Evolutionary conservation across 768 basidiomycete genomes (phyloP), one percentile per base, ranked within the genome.

Genomic region (Vararia minispora): DNA sequence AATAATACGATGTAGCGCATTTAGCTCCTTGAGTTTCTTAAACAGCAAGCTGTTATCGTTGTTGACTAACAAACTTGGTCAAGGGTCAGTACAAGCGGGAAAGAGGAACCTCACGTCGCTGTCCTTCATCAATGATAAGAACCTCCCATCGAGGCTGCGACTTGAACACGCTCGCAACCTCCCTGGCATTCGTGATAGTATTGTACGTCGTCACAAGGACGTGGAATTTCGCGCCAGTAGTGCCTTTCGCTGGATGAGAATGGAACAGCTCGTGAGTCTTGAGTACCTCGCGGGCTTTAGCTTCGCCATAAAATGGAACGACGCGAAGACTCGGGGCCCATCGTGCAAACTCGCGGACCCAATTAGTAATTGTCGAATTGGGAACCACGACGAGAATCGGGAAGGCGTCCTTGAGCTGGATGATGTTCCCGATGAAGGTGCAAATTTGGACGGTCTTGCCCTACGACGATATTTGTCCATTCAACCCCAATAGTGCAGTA

Each of bases 171-270:
- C 71, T 44, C 3, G 63, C 57, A 46, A 86, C 86, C 39, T 91
- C 88, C 48, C 69, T 78, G 8, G 62, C 52, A 41, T 68, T 76
- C 6, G 72, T 74, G 35, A 94, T 59, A n/a, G 77, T 71, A 49
- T 97, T 92, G 53, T 94, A 97, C 0, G 95, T 97, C 0, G 90
- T 87, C 35, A 99, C 65, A 8, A 98, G 76, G 31, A 97, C 84
- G 55, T 99, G 91, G 31, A 79, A 90, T 54, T 77, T 85, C 18
- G 74, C 68, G 17, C 67, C 66, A 12, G 68, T 74, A 14, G 60
- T 61, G 21, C 61, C 65, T 10, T 56, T 51, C 24, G 60, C 56
- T 25, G 48, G 47, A 8, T 43, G 35, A 3, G 54, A 48, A 52
- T 92, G 86, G 46, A 65, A 77, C 22, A 98, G 63, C 53, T 98